Evolutionary conservation across 1,139 yeast genomes (phyloP), one percentile per base, ranked within the genome.

Genomic region (Schwanniomyces etchellsii): DNA sequence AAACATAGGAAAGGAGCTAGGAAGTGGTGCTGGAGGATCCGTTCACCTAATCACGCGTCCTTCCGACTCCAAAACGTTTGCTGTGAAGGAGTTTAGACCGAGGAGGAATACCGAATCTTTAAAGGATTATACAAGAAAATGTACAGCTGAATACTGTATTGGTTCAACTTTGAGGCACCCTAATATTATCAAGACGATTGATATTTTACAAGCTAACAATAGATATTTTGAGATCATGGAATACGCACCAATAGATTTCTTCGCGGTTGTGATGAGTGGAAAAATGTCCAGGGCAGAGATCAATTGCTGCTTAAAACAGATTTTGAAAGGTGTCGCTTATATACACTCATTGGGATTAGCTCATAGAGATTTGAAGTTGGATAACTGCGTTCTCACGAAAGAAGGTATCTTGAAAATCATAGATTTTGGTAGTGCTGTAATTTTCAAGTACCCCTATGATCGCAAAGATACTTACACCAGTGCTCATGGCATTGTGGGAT

Each of bases 11-110:
- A 83, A 85, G 42, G 81, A 84, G 38, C 64, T 93, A 43, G 99
- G 98, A 17, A 81, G 95, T 17, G 99, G 99, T 23, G 98, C 98
- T 3, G 99, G 98, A 28, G 99, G 99, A 4, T 82, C 94, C 1
- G 99, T 93, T 11, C 77, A 93, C 37, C 67, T 91, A 33, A 77
- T 93, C 48, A 79, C 76, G 33, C 74, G 97, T 39, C 78, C 91
- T 3, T 70, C 83, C 5, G 97, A 91, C 55, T 70, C 74, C 26
- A 80, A 82, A 35, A 78, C 94, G 1, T 91, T 91, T 63, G 99
- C 99, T 0, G 97, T 93, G 24, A 93, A 93, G 55, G 97, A 93
- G 56, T 93, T 93, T 52, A 70, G 98, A 40, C 82, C 95, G 5
- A 74, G 91, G 39, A 75, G 89, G 47, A 70, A 81, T 20, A 83